These are phyloP conservation scores for Pyrenophora seminiperda DNA, from an alignment of 2,329 filamentous ascomycete species.

Conservation along the genomic window DNA sequence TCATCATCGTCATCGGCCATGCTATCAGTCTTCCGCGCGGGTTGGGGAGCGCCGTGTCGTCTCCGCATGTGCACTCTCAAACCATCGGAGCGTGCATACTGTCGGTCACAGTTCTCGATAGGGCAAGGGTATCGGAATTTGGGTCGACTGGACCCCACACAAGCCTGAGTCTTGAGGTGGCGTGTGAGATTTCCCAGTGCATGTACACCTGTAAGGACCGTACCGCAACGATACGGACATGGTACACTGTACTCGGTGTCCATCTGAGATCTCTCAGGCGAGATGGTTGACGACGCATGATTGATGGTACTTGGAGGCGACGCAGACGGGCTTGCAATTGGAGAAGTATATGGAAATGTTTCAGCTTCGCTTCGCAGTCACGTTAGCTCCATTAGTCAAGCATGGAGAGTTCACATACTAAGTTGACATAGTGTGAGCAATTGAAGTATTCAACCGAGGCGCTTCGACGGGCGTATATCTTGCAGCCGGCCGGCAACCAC, in stretches of 20 bases:
- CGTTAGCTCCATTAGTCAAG: neutral
- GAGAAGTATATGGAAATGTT: neutral
- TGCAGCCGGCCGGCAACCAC: neutral
- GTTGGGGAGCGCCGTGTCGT: constrained; percentile 19
- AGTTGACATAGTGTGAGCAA: neutral
- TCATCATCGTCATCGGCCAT: constrained; percentile 2
- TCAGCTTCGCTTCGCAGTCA: neutral
- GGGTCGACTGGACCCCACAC: constrained; percentile 21
- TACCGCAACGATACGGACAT: constrained; percentile 32
- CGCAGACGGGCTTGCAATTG: neutral
- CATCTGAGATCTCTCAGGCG: neutral
- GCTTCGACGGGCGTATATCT: neutral
- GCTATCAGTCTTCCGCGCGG: constrained; percentile 1
- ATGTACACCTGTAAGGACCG: constrained; percentile 29
- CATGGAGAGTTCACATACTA: constrained; percentile 1
- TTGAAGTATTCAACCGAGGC: neutral
- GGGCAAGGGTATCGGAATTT: constrained; percentile 24
- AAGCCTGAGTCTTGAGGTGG: constrained; percentile 33
- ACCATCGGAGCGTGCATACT: constrained; percentile 37
- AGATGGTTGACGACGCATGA: neutral
- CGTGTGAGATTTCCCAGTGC: constrained; percentile 38
- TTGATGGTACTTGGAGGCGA: neutral
- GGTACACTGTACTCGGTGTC: constrained; percentile 12
- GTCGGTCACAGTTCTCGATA: constrained; percentile 24
- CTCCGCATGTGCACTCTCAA: constrained; percentile 25